Conservation (phyloP, 352 stramenopile genomes). For the Pythium insidiosum region DNA sequence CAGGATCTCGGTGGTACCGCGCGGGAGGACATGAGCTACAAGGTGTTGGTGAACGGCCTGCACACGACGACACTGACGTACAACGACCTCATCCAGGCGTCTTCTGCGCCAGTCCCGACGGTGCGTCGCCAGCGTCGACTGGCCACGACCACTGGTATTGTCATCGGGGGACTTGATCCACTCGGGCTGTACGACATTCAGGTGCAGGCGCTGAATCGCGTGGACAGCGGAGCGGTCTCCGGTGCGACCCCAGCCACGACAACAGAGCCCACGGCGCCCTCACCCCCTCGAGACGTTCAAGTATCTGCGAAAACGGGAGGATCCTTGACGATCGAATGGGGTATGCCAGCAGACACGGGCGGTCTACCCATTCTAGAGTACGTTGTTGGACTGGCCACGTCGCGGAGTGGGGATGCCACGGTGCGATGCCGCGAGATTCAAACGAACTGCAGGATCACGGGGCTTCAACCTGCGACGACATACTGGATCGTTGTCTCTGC, state of each 20-base stretch:
- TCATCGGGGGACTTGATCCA: constrained; percentile 38
- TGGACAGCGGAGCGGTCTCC: constrained; percentile 20
- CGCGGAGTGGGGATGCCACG: constrained; percentile 10
- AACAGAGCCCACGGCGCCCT: constrained; percentile 20
- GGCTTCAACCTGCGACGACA: constrained; percentile 15
- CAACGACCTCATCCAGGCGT: constrained; percentile 12
- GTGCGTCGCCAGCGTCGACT: constrained; percentile 3
- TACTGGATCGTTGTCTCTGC: constrained; percentile 38
- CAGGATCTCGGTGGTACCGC: constrained; percentile 32
- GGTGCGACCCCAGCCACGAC: constrained; percentile 19
- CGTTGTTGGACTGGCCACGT: constrained; percentile 18
- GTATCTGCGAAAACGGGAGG: constrained; percentile 20
- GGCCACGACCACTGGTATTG: constrained; percentile 6
- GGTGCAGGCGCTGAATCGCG: constrained; percentile 24
- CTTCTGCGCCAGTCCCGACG: constrained; percentile 7
- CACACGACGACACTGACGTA: constrained; percentile 34
- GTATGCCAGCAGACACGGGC: constrained; percentile 26
- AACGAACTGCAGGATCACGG: constrained; percentile 18
- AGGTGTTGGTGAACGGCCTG: constrained; percentile 35
- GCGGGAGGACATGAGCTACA: constrained; percentile 17
- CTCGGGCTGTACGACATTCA: constrained; percentile 44
- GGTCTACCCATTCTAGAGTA: constrained; percentile 32
- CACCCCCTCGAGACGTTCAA: constrained; percentile 14
- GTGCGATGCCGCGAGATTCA: constrained; percentile 14
- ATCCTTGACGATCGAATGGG: constrained; percentile 30